phyloP scores from a whole-genome alignment of 169 alveolate species.

The Theileria annulata region DNA sequence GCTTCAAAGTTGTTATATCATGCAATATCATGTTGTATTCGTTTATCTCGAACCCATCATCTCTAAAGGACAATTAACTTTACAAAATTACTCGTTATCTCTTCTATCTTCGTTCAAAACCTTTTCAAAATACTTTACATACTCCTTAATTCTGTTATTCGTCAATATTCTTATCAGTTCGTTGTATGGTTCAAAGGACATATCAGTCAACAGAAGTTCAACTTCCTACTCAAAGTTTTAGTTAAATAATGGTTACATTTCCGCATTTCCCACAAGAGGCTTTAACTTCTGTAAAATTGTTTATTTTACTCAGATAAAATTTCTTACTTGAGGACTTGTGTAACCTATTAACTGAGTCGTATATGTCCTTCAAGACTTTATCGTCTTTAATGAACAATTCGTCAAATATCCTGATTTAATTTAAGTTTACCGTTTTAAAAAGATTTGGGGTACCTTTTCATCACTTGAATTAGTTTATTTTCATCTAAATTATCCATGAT shows the following conservation, averaged over 20 bases:
- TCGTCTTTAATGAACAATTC: slow-evolving; percentile 6
- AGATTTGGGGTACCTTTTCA: not conserved
- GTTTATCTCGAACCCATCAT: not conserved
- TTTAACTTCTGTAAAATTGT: not conserved
- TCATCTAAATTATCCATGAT: not conserved
- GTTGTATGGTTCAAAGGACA: slow-evolving; percentile 37
- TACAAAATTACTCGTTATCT: not conserved
- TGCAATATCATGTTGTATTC: not conserved
- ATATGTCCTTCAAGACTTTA: slow-evolving; percentile 1
- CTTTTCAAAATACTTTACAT: slow-evolving; percentile 36
- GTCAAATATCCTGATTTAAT: slow-evolving; percentile 15
- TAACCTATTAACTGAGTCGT: not conserved
- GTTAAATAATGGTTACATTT: not conserved
- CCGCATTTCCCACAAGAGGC: slow-evolving; percentile 2
- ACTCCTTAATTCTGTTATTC: slow-evolving; percentile 41
- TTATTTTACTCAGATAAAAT: not conserved
- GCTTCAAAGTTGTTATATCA: not conserved
- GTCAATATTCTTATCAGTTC: slow-evolving; percentile 40
- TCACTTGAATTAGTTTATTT: slow-evolving; percentile 19
- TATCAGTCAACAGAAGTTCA: not conserved
- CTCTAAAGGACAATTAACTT: not conserved
- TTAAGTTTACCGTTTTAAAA: not conserved
- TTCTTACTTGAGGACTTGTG: not conserved
- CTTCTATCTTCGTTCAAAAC: slow-evolving; percentile 5
- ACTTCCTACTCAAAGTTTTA: not conserved